Percentiles rank a stretch among this genome's conserved stretches.
phyloP scores from a whole-genome alignment of 108 stramenopile genomes.

The Pseudonitzschia delicatissima region DNA sequence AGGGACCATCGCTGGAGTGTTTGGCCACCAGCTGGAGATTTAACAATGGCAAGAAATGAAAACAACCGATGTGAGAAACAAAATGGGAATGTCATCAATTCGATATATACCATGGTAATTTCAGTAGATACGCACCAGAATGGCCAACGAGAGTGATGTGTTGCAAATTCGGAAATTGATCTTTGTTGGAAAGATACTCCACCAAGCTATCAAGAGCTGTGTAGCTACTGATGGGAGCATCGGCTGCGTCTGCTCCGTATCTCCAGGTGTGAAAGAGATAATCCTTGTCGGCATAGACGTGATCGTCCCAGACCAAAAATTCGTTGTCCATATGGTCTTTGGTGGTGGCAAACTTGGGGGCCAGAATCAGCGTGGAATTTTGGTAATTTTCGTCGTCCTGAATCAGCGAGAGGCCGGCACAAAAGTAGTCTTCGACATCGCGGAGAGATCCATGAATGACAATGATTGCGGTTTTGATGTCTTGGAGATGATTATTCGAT shows the following conservation, averaged over 20 bases:
- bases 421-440: conserved; percentile 69
- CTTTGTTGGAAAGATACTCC: conserved; percentile 31
- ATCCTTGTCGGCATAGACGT: background rate
- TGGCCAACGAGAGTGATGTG: conserved; percentile 71
- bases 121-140: conserved; percentile 24
- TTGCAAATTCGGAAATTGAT: conserved; percentile 49
- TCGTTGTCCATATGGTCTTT: background rate
- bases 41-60: background rate
- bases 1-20: conserved; percentile 79
- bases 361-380: conserved; percentile 40
- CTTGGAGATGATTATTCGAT: background rate
- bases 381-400: conserved; percentile 12
- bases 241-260: conserved; percentile 74
- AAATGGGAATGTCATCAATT: too few relatives aligned
- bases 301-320: conserved; percentile 56
- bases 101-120: background rate
- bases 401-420: conserved; percentile 47
- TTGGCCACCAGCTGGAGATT: conserved; percentile 68
- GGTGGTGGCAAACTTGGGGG: conserved; percentile 63
- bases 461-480: conserved; percentile 32
- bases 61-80: background rate
- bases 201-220: conserved; percentile 62
- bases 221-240: conserved; percentile 67
- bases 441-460: conserved; percentile 73
- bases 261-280: conserved; percentile 68